Evolutionary conservation across 352 stramenopile genomes (phyloP).

Genomic region (Phytopythium montanum): DNA sequence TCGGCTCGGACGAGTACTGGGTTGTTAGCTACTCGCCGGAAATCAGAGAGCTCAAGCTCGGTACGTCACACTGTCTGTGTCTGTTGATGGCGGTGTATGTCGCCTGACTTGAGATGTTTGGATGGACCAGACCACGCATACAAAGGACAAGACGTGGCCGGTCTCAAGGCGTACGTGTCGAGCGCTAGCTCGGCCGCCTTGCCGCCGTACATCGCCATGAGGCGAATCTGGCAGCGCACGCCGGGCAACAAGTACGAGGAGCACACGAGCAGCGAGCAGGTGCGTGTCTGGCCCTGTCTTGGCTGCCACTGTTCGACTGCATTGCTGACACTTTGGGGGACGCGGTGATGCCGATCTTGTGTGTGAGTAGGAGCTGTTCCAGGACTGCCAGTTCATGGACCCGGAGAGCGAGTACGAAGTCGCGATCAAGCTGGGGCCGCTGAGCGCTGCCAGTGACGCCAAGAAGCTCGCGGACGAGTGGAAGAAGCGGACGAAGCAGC

Average conservation of each 20-base stretch:
- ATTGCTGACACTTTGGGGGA: not conserved
- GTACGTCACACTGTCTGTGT: conserved; percentile 15
- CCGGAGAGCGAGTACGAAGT: conserved; percentile 76
- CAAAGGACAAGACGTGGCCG: conserved; percentile 34
- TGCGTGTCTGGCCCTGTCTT: conserved; percentile 8
- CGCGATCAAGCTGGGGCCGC: conserved; percentile 65
- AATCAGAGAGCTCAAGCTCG: conserved; percentile 40
- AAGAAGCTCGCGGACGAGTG: conserved; percentile 56
- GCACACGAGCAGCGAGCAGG: conserved; percentile 70
- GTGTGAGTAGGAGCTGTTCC: conserved; percentile 62
- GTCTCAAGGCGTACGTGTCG: conserved; percentile 46
- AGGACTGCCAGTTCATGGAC: conserved; percentile 83
- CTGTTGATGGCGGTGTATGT: not conserved
- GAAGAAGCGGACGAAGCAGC: conserved; percentile 38
- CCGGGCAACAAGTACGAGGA: conserved; percentile 85
- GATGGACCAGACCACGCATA: conserved; percentile 51
- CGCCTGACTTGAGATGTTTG: conserved; percentile 3
- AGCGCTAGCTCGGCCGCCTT: conserved; percentile 34
- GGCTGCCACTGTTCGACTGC: not conserved
- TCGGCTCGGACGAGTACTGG: conserved; percentile 55
- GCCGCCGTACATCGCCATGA: conserved; percentile 60
- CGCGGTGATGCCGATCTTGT: not conserved
- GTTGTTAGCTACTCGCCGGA: conserved; percentile 32
- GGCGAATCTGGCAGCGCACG: conserved; percentile 66
- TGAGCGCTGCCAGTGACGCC: conserved; percentile 37